A percentile compares a stretch with the other conserved stretches of the same genome.
phyloP scores from a whole-genome alignment of 306 rosid species.

The Quercus alba region DNA sequence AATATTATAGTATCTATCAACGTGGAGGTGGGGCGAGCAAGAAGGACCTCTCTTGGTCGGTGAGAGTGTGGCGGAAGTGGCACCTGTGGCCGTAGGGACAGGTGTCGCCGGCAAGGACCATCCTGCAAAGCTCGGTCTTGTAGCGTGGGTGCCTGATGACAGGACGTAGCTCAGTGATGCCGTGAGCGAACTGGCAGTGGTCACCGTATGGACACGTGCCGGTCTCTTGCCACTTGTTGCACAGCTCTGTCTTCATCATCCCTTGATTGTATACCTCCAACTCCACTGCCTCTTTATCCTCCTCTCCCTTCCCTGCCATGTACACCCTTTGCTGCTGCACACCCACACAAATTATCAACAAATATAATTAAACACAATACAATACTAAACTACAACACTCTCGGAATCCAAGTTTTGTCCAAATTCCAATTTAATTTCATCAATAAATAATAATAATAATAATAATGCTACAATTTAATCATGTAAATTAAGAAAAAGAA shows the following conservation, averaged over 20 bases:
- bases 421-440: no score
- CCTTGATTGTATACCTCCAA: conserved; percentile 82
- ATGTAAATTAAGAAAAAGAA: no score
- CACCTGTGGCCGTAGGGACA: conserved; percentile 96
- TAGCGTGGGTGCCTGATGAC: conserved; percentile 95
- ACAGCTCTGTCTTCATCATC: conserved; percentile 87
- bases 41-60: conserved; percentile 52
- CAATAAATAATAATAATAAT: no score
- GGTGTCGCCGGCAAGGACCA: conserved; percentile 63
- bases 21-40: not conserved
- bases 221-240: conserved; percentile 92
- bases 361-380: no score
- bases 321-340: conserved; percentile 8
- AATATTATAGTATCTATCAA: not conserved
- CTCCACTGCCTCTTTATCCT: conserved; percentile 56
- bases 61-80: conserved; percentile 93
- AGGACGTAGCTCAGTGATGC: conserved; percentile 82
- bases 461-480: no score
- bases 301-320: conserved; percentile 22
- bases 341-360: no score
- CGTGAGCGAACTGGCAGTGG: conserved; percentile 88
- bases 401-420: no score
- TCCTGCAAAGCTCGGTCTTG: conserved; percentile 92
- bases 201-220: conserved; percentile 81
- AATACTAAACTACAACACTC: no score